Evolutionary conservation across 1,284 basidiomycete genomes (phyloP), one percentile per base, ranked within the genome.

Genomic region (Coniferiporia weirii): DNA sequence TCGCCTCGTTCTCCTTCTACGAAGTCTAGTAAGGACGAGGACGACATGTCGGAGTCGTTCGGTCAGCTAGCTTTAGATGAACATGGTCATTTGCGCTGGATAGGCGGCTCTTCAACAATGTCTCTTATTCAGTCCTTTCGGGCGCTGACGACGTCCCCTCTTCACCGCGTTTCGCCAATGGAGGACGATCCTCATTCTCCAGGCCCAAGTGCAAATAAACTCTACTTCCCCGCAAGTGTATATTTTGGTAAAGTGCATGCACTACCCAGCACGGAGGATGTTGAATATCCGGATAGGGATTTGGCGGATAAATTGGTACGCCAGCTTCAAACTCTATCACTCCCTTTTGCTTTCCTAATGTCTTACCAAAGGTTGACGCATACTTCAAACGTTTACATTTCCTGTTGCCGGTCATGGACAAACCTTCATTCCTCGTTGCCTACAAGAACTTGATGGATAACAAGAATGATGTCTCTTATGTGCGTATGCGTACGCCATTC

Each of bases 71-170:
- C 91, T 27, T 78, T 93, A 50, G 92, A 95, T 67, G 92, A 94
- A 70, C 86, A 93, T 65, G 92, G 92, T 20, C 91, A 93, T 71
- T 85, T 90, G 76, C 84, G 92, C 62, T 95, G 92, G 92, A 94
- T 95, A 66, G 92, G 92, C 36, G 88, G 91, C 51, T 93, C 91
- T 8, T 93, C 91, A 27, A 93, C 92, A 9, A 89, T 95, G 84
- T 91, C 91, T 8, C 80, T 95, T 64, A 91, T 95, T 57, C 91
- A 94, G 69, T 91, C 89, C 4, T 94, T 95, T 75, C 84, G 83
- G 59, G 82, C 85, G 48, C 71, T 88, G 62, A 89, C 88, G 17
- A 79, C 87, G 12, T 83, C 84, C 22, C 87, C 89, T 4, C 73
- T 87, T n/a, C 81, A 85, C 68, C 85, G 87, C 57, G 79, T 87